Base-by-base conservation (phyloP, 352 stramenopile genomes). In the Phytophthora chlamydospora region DNA sequence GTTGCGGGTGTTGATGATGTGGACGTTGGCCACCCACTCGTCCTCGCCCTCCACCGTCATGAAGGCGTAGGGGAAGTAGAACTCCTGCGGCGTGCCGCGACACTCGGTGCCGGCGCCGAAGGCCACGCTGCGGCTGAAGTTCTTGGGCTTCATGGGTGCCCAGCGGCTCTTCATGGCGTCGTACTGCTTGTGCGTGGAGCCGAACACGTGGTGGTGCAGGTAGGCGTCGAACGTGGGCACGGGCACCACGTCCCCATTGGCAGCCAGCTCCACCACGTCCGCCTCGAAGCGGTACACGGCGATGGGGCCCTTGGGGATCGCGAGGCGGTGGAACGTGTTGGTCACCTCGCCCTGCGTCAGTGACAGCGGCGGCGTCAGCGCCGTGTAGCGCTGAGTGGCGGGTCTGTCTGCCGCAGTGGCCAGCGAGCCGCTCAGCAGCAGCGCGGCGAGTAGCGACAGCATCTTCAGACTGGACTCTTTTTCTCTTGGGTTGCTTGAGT, bases 161-260 rank as follows among this genome's bases (percentile, higher is more conserved):
- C 73, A 83, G 36, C 76, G 75, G 49, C 58, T 73, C 36, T 75
- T 66, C 49, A 78, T 70, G 34, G 75, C 58, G 21, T 68, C 71
- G 65, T 93, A 90, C 21, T 77, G 66, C 45, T 88, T 71, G 67
- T 91, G 82, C 36, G 81, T 82, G 8, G 80, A 91, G 17, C 80
- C 80, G 29, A 91, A 83, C 6, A 94, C 85, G 68, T 94, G 83
- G 68, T 94, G 85, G 65, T 94, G 85, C 49, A 94, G 59, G 58
- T 94, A 94, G 16, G 85, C 85, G 43, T 94, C 85, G 58, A 74
- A 94, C 9, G 67, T 83, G 8, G 79, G 66, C 34, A 88, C 78
- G 8, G 80, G 62, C n/a, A 88, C 57, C 3, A 88, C 51, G 16
- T 83, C 71, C 14, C 76, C 79, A 55, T 52, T 45, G 6, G 72